Evolutionary conservation across 352 stramenopile genomes (phyloP), one percentile per base, ranked within the genome.

Genomic region (Pythium rhizo-oryzae): DNA sequence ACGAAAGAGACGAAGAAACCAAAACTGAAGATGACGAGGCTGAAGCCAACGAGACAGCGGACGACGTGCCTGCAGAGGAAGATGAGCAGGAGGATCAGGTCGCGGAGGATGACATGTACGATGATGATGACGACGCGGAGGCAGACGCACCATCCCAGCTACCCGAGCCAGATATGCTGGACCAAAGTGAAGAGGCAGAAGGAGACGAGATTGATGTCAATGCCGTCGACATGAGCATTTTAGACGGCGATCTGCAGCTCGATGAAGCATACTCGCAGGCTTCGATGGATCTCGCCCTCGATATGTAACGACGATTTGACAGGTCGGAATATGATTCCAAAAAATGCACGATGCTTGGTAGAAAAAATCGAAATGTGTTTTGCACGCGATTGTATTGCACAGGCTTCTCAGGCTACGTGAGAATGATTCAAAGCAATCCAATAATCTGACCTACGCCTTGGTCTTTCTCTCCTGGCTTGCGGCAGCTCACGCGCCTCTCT

Each of bases 401-500:
- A 55, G 4, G 8, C 2, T 4, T n/a, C 18, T 46, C 5, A 21
- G 28, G 23, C 41, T 53, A 25, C n/a, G 30, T 33, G n/a, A 11
- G 44, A 15, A 1, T 7, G 8, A 16, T 65, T 90, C 64, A 94
- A 41, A 94, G 72, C 50, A 94, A 57, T 28, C 85, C 85, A 60
- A 85, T 89, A 43, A 92, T 81, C 71, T 94, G 83, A 28, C 68
- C 68, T 18, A 74, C 68, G 18, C 76, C 77, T 56, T 74, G 64
- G 58, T 78, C 78, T 55, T 91, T 93, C 60, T 92, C 84, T 23
- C 85, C 85, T 49, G 87, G 87, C 67, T 81, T 88, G 59, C 84
- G 80, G 76, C 78, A 93, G 33, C 80, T 79, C 19, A 93, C 84
- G 7, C 59, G 74, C 19, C 63, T 59, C 19, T 81, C 71, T 8